A percentile compares a stretch with the other conserved stretches of the same genome.
Conservation (phyloP, 208 protist species). For the Crithidia fasciculata region DNA sequence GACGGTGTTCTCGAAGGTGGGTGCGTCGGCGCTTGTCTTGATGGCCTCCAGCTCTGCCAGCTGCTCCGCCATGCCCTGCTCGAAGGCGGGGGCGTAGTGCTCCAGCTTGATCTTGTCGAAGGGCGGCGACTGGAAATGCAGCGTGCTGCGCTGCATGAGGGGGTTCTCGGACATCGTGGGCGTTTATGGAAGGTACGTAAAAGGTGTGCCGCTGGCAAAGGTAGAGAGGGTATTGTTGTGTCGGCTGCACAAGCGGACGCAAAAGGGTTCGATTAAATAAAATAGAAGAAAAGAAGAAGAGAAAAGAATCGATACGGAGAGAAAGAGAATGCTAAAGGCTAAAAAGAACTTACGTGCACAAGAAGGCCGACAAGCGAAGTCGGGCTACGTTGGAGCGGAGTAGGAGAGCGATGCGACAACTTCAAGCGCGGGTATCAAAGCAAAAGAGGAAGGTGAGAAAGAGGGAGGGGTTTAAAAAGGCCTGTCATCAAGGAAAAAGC, state of each 20-base stretch:
- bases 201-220: too few species aligned
- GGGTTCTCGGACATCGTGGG: conserved; percentile 39
- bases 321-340: not conserved
- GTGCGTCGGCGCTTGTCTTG: conserved; percentile 18
- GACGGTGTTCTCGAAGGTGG: conserved; percentile 67
- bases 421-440: not conserved
- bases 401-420: not conserved
- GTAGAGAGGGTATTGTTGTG: too few species aligned
- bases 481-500: not conserved
- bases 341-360: not conserved
- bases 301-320: not conserved
- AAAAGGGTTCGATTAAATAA: not conserved
- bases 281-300: not conserved
- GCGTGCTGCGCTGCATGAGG: conserved; percentile 44
- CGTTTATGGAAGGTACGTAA: too few species aligned
- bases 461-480: not conserved
- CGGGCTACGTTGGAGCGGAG: too few species aligned
- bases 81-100: conserved; percentile 67
- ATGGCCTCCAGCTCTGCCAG: conserved; percentile 44
- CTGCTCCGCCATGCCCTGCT: conserved; percentile 52
- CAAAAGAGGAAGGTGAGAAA: not conserved
- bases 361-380: not conserved
- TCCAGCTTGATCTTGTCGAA: conserved; percentile 54
- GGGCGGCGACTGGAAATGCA: conserved; percentile 41
- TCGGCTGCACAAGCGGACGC: not conserved